Conservation (phyloP, 2,329 filamentous ascomycete genomes). For the Trichoderma atroviride region DNA sequence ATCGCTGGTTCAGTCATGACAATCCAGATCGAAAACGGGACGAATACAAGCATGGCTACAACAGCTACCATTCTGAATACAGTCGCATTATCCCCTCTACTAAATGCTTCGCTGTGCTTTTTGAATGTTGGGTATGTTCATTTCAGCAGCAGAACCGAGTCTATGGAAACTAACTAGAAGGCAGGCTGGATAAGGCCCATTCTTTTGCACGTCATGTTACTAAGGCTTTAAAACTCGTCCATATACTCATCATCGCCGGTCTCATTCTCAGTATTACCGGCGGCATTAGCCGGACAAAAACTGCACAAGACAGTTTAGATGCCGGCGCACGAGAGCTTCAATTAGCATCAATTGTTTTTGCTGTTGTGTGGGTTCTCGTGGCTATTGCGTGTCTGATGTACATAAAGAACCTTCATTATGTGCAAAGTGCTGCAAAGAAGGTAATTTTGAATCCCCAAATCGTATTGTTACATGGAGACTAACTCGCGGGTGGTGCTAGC, state of each 20-base stretch:
- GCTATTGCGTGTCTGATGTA: background rate
- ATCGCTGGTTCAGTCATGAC: background rate
- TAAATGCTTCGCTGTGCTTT: background rate
- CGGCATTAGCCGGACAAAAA: background rate
- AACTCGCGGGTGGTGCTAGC: background rate
- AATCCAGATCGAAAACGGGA: conserved; percentile 2
- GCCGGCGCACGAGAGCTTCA: background rate
- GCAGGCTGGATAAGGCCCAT: background rate
- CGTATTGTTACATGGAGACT: background rate
- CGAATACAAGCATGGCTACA: background rate
- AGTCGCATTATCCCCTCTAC: background rate
- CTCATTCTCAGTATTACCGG: background rate
- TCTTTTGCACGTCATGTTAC: background rate
- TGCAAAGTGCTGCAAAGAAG: background rate
- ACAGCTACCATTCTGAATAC: background rate
- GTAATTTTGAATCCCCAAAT: background rate
- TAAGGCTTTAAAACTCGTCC: background rate
- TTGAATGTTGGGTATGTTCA: background rate
- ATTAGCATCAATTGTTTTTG: background rate
- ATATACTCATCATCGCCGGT: background rate
- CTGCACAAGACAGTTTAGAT: background rate
- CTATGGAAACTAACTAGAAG: background rate
- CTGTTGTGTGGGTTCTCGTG: background rate
- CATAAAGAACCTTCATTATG: background rate
- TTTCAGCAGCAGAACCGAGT: background rate